A percentile compares a stretch with the other conserved stretches of the same genome.
phyloP scores from a whole-genome alignment of 805 yeast species.

The Monosporozyma aquatica region DNA sequence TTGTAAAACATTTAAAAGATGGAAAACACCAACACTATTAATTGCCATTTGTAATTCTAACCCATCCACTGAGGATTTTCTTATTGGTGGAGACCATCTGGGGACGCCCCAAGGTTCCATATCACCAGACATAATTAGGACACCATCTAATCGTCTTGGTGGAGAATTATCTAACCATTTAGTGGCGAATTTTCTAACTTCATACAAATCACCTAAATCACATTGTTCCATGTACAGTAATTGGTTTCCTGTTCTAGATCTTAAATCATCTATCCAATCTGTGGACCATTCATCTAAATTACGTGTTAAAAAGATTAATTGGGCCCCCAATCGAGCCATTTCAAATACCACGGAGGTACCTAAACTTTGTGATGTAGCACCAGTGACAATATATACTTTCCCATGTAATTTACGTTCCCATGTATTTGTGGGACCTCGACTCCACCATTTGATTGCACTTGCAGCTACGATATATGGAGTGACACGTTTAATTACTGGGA shows the following conservation, averaged over 20 bases:
- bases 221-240: conserved; percentile 87
- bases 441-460: conserved; percentile 55
- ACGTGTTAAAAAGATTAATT: conserved; percentile 63
- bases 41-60: conserved; percentile 77
- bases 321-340: conserved; percentile 78
- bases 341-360: conserved; percentile 73
- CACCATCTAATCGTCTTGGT: conserved; percentile 84
- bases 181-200: conserved; percentile 84
- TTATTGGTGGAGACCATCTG: conserved; percentile 27
- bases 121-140: conserved; percentile 82
- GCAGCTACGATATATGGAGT: conserved; percentile 46
- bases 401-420: conserved; percentile 95
- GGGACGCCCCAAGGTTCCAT: conserved; percentile 54
- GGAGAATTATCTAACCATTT: conserved; percentile 88
- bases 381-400: conserved; percentile 70
- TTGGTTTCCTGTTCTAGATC: conserved; percentile 59
- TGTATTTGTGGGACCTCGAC: conserved; percentile 70
- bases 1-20: conserved; percentile 65
- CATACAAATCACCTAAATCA: conserved; percentile 63
- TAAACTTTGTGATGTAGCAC: conserved; percentile 83
- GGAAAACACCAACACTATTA: conserved; percentile 75
- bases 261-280: conserved; percentile 70
- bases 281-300: conserved; percentile 64
- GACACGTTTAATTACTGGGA: conserved; percentile 45
- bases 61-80: conserved; percentile 70